These are phyloP conservation scores for Aspergillus proliferans DNA, from an alignment of 2,329 filamentous ascomycete species.

Conservation along the genomic window DNA sequence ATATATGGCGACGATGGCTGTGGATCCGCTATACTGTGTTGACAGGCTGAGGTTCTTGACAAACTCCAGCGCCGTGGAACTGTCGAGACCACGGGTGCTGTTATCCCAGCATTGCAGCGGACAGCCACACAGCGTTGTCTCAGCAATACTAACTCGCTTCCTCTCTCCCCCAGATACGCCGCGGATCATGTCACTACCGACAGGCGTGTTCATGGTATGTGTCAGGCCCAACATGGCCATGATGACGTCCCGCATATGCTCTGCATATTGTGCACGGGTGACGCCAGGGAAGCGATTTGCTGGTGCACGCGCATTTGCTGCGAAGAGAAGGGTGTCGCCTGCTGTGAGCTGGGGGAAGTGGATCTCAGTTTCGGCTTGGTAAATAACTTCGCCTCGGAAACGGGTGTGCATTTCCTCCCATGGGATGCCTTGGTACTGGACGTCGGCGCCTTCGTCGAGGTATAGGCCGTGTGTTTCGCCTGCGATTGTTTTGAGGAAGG, in stretches of 20 bases:
- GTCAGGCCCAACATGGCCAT: conserved; percentile 50
- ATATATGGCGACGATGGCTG: conserved; percentile 50
- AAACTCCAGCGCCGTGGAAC: conserved; percentile 51
- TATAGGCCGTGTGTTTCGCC: conserved; percentile 77
- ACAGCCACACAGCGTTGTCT: conserved; percentile 42
- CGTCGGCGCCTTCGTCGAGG: conserved; percentile 62
- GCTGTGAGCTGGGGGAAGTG: conserved; percentile 73
- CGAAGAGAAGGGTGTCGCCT: conserved; percentile 70
- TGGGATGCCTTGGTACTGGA: conserved; percentile 67
- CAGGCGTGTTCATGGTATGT: conserved; percentile 47
- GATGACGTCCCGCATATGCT: conserved; percentile 45
- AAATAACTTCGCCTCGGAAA: conserved; percentile 80
- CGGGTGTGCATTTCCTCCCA: conserved; percentile 67
- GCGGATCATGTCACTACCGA: conserved; percentile 50
- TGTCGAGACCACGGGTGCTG: conserved; percentile 44
- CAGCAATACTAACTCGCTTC: conserved; percentile 56
- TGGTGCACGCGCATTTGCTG: conserved; percentile 56
- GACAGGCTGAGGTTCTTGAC: conserved; percentile 44
- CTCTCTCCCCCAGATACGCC: conserved; percentile 56
- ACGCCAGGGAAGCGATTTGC: conserved; percentile 30
- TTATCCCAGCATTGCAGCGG: conserved; percentile 44
- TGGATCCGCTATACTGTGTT: conserved; percentile 43
- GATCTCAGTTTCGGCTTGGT: conserved; percentile 75
- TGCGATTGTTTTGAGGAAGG: conserved; percentile 75
- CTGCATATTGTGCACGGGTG: conserved; percentile 40